Percentiles rank a stretch among this genome's conserved stretches.
phyloP scores from a whole-genome alignment of 2,329 filamentous ascomycete genomes.

The Talaromyces marneffei region DNA sequence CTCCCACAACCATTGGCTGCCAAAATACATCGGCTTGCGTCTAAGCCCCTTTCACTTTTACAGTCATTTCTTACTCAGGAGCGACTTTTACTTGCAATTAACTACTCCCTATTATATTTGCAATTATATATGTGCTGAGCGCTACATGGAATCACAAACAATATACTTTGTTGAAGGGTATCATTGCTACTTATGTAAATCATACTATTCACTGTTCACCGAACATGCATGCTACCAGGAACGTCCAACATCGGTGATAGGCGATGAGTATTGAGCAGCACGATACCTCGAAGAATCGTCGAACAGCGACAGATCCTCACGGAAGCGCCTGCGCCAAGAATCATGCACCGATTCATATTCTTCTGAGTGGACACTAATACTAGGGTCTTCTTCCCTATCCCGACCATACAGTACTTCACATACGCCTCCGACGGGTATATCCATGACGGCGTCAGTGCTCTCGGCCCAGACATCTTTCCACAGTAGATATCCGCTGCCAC shows the following conservation, averaged over 20 bases:
- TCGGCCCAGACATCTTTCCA: conserved; percentile 85
- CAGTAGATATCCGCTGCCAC: conserved; percentile 41
- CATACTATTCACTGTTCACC: background rate
- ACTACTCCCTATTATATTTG: background rate
- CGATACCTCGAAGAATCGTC: conserved; percentile 1
- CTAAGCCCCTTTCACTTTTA: background rate
- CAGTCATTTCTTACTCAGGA: background rate
- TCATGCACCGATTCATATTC: background rate
- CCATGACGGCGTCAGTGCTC: conserved; percentile 95
- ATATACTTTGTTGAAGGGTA: background rate
- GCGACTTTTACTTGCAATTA: too few relatives aligned
- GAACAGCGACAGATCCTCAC: background rate
- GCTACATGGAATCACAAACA: background rate
- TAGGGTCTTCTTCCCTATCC: conserved; percentile 35
- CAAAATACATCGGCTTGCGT: background rate
- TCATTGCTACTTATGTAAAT: background rate
- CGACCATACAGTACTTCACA: conserved; percentile 89
- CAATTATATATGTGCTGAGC: background rate
- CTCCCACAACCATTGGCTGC: background rate
- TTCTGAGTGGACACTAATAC: background rate
- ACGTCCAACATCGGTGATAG: background rate
- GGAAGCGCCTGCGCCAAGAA: conserved; percentile 2
- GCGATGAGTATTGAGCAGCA: conserved; percentile 2
- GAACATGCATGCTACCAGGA: background rate
- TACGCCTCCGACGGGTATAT: conserved; percentile 88